A percentile compares a stretch with the other conserved stretches of the same genome.
phyloP scores from a whole-genome alignment of 2,329 filamentous ascomycete genomes.

The Fusarium stilboides region DNA sequence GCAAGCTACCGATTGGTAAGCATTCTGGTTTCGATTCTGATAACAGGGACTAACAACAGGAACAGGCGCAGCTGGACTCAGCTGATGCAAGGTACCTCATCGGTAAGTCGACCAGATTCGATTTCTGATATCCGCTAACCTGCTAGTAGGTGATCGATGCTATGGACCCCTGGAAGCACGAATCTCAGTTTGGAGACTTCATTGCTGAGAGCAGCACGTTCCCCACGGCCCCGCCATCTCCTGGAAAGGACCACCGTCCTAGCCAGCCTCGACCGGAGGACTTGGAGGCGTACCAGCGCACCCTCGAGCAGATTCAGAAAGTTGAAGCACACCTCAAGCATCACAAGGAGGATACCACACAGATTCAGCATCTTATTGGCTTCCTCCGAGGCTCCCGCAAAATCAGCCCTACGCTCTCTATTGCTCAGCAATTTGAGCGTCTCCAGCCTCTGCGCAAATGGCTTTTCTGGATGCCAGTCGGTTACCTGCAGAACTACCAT shows the following conservation, averaged over 20 bases:
- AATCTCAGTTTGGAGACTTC: constrained; percentile 88
- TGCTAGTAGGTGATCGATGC: constrained; percentile 81
- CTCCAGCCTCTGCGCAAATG: constrained; percentile 90
- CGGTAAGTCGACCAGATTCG: constrained; percentile 69
- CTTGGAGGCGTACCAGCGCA: constrained; percentile 76
- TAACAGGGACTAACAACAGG: constrained; percentile 51
- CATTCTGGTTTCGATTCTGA: constrained; percentile 2
- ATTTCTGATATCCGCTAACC: constrained; percentile 33
- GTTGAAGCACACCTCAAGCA: constrained; percentile 79
- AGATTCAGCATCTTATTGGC: constrained; percentile 77
- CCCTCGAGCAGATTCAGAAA: constrained; percentile 76
- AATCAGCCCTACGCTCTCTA: constrained; percentile 77
- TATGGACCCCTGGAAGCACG: constrained; percentile 93
- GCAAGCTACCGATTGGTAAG: constrained; percentile 97
- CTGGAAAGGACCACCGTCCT: constrained; percentile 72
- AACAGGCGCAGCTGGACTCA: constrained; percentile 91
- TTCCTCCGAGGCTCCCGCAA: constrained; percentile 82
- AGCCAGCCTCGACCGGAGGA: constrained; percentile 79
- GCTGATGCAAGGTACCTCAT: constrained; percentile 90
- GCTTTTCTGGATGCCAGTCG: constrained; percentile 96
- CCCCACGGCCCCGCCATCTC: constrained; percentile 75
- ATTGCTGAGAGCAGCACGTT: constrained; percentile 85
- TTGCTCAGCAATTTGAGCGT: constrained; percentile 90
- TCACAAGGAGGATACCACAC: constrained; percentile 77
- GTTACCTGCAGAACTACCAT: constrained; percentile 82